These are phyloP conservation scores for Chaetoscypha palmicola DNA, from an alignment of 2,329 filamentous ascomycete species.

Conservation along the genomic window DNA sequence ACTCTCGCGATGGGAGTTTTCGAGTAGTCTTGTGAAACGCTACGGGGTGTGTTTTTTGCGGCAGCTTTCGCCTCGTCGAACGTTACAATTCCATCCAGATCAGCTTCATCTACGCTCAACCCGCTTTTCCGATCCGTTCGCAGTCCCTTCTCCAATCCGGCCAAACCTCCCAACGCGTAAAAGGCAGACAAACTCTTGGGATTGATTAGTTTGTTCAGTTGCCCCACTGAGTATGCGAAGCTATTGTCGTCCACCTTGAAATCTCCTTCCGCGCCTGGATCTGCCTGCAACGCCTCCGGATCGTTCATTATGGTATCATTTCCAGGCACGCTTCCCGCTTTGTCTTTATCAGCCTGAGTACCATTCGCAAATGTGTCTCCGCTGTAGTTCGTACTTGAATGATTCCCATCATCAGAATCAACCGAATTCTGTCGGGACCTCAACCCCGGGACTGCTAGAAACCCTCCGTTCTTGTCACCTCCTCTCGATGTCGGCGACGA, in stretches of 20 bases:
- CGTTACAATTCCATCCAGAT: conserved; percentile 53
- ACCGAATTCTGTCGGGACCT: conserved; percentile 58
- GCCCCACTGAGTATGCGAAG: conserved; percentile 68
- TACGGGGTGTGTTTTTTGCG: conserved; percentile 18
- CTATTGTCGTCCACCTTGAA: conserved; percentile 61
- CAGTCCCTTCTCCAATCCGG: conserved; percentile 66
- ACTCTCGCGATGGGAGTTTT: conserved; percentile 26
- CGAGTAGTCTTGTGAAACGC: conserved; percentile 19
- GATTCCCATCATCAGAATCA: conserved; percentile 52
- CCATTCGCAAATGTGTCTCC: conserved; percentile 37
- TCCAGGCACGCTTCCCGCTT: conserved; percentile 32
- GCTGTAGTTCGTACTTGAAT: conserved; percentile 35
- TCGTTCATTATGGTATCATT: conserved; percentile 49
- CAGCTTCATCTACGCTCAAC: conserved; percentile 62
- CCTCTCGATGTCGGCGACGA: conserved; percentile 52
- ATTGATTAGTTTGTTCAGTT: conserved; percentile 69
- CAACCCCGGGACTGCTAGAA: conserved; percentile 56
- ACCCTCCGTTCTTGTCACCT: conserved; percentile 44
- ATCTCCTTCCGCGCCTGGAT: conserved; percentile 64
- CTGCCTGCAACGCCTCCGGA: conserved; percentile 40
- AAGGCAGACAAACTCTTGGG: conserved; percentile 73
- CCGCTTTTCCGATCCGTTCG: conserved; percentile 58
- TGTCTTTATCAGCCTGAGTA: conserved; percentile 36
- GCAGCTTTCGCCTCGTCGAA: conserved; percentile 54
- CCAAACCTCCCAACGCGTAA: conserved; percentile 65